Base-by-base conservation (phyloP, 768 basidiomycete species). In the Pleurotus tuoliensis region DNA sequence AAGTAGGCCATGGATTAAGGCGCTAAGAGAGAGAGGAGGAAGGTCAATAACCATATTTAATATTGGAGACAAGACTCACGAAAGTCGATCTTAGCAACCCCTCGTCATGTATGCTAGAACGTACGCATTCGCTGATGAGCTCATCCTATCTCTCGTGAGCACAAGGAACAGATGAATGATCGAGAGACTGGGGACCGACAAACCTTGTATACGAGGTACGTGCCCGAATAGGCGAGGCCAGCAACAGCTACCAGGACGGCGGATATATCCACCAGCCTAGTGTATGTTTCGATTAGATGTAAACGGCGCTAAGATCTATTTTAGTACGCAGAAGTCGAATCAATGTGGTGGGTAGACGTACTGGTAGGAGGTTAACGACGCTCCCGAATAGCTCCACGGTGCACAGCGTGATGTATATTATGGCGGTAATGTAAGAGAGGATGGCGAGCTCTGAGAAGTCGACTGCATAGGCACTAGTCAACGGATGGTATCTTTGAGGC, bases 111-210 rank as follows among this genome's bases (percentile, higher is more conserved):
- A 44, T 44, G 5, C 27, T 15, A 18, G 47, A 45, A 16, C 25
- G 38, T 37, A 15, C 24, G 44, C 59, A 60, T 40, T 60, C 59
- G 7, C 27, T 39, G 18, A 60, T 12, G n/a, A 60, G 46, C 7
- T 57, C 59, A 22, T 48, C 49, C 59, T 60, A 18, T 34, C 8
- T 15, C 15, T 44, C n/a, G 15, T 45, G 11, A 34, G 12, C 24
- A 34, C 22, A 37, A 34, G 11, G 18, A 11, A 30, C 3, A 34
- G 6, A 44, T 24, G 5, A 8, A 40, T 11, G 51, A 46, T 2
- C 22, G n/a, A 39, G 6, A 24, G 15, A 25, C 6, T 13, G 18
- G 24, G 18, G 24, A 25, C n/a, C 12, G 12, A 52, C 50, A 18
- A 9, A 47, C 51, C 38, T 47, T 47, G 25, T 46, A 55, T 6